These are phyloP conservation scores for Boehmeria nivea DNA, from an alignment of 306 rosid genomes.

Conservation along the genomic window DNA sequence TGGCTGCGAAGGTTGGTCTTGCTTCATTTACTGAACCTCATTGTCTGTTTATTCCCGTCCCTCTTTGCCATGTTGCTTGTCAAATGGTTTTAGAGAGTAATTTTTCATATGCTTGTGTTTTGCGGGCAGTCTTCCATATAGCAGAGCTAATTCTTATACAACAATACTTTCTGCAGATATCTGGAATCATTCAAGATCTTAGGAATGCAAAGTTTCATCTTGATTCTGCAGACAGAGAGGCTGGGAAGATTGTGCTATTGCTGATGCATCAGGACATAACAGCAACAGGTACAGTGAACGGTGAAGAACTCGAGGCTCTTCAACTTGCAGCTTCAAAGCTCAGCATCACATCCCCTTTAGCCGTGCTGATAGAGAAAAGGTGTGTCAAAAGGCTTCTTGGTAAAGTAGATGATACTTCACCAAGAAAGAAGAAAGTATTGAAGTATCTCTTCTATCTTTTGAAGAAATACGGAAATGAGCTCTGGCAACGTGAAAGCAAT, in stretches of 20 bases:
- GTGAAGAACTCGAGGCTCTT: constrained; percentile 40
- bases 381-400: constrained; percentile 31
- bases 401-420: constrained; percentile 7
- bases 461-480: constrained; percentile 31
- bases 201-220: constrained; percentile 32
- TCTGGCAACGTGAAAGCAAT: constrained; percentile 18
- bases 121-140: not conserved
- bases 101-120: not conserved
- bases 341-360: constrained; percentile 22
- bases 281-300: constrained; percentile 23
- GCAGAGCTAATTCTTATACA: no score
- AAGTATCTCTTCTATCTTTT: constrained; percentile 36
- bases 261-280: constrained; percentile 29
- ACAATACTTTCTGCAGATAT: constrained; percentile 35
- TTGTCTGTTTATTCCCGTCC: no score
- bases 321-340: constrained; percentile 39
- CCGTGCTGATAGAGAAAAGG: constrained; percentile 40
- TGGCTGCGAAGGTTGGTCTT: constrained; percentile 47
- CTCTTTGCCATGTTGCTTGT: not conserved
- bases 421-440: constrained; percentile 31
- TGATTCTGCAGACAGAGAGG: constrained; percentile 40
- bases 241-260: constrained; percentile 33
- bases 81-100: not conserved
- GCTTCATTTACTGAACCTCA: not conserved
- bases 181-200: constrained; percentile 35